These are phyloP conservation scores for Chlorophyllum brunneum DNA, from an alignment of 768 basidiomycete genomes.

Conservation along the genomic window DNA sequence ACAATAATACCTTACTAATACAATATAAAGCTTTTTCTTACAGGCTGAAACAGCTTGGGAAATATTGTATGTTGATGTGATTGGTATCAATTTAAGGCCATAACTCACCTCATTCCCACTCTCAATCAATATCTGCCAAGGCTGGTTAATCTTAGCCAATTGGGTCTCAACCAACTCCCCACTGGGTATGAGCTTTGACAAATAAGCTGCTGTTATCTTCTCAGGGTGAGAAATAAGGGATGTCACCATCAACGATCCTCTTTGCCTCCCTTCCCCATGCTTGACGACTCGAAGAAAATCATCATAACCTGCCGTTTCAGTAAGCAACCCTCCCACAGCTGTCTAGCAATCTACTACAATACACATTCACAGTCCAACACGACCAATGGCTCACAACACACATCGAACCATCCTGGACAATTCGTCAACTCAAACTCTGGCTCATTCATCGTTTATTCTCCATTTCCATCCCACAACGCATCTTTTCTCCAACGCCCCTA, in stretches of 20 bases:
- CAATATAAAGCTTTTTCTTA: too few species aligned
- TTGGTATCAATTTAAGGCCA: too few species aligned
- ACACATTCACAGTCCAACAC: constrained; percentile 42
- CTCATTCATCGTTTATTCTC: constrained; percentile 53
- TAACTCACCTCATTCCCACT: too few species aligned
- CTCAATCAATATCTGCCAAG: too few species aligned
- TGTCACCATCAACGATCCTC: not conserved
- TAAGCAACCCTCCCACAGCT: not conserved
- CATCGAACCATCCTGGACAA: constrained; percentile 54
- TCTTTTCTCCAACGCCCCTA: constrained; percentile 16
- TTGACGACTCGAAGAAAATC: constrained; percentile 1
- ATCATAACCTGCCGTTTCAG: constrained; percentile 12
- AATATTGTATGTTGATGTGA: too few species aligned
- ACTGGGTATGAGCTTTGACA: not conserved
- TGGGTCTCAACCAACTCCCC: too few species aligned
- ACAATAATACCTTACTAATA: too few species aligned
- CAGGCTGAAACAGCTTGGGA: too few species aligned
- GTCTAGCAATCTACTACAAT: not conserved
- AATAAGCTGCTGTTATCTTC: constrained; percentile 8
- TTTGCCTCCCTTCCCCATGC: not conserved
- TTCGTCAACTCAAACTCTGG: constrained; percentile 60
- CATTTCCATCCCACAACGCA: constrained; percentile 29
- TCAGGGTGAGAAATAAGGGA: constrained; percentile 1
- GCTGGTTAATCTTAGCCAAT: too few species aligned
- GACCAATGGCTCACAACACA: constrained; percentile 81